Percentiles rank a stretch among this genome's conserved stretches.
Conservation (phyloP, 768 basidiomycete species). For the Suillus subluteus region DNA sequence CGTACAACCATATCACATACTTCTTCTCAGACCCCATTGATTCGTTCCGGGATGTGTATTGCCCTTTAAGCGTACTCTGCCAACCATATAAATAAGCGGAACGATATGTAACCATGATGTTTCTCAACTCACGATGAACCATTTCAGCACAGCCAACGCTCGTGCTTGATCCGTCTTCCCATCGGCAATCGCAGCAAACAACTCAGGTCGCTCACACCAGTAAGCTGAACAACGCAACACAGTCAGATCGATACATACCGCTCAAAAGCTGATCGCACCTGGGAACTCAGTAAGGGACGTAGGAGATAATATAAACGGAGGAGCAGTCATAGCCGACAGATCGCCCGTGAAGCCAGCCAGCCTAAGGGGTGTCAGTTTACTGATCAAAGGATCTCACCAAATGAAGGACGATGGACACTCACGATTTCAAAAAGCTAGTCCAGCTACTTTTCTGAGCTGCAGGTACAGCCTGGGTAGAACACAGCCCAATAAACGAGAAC, state of each 20-base stretch:
- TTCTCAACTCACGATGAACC: slow-evolving; percentile 80
- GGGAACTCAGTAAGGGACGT: slow-evolving; percentile 92
- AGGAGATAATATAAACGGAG: slow-evolving; percentile 91
- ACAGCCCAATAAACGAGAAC: slow-evolving; percentile 22
- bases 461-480: slow-evolving; percentile 64
- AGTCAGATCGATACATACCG: slow-evolving; percentile 2
- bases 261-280: slow-evolving; percentile 47
- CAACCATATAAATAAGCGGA: neutral
- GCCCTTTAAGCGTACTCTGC: slow-evolving; percentile 90
- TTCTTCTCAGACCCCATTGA: slow-evolving; percentile 98
- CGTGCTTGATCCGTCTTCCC: slow-evolving; percentile 75
- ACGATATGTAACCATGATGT: neutral
- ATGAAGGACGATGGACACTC: slow-evolving; percentile 31
- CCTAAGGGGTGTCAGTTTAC: slow-evolving; percentile 39
- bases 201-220: slow-evolving; percentile 93
- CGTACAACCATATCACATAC: slow-evolving; percentile 43
- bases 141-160: slow-evolving; percentile 80
- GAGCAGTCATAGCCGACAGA: slow-evolving; percentile 81
- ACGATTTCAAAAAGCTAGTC: slow-evolving; percentile 93
- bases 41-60: slow-evolving; percentile 94
- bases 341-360: slow-evolving; percentile 89
- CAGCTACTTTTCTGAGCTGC: slow-evolving; percentile 84
- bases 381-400: neutral
- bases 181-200: slow-evolving; percentile 86
- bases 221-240: slow-evolving; percentile 60